Base-by-base conservation (phyloP, 75 land plant genomes). In the Cupressus sempervirens region DNA sequence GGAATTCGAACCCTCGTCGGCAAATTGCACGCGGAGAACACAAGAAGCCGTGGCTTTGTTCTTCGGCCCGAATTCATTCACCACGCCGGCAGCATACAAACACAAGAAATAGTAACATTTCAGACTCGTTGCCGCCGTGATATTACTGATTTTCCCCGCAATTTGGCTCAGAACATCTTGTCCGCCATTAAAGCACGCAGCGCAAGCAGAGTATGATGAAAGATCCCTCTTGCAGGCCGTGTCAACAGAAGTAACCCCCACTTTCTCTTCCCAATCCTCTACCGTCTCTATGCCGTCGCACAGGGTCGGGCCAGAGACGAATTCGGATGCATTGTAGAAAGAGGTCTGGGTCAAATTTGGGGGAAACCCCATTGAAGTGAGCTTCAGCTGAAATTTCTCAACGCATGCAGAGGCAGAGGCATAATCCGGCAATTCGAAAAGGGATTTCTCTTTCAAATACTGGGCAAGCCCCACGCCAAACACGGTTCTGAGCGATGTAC, bases 81-180 rank as follows among this genome's bases (percentile, higher is more conserved):
- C 91, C 76, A 92, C 89, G 1, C 89, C 94, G 23, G 93, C 95
- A 34, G 93, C 95, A 90, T 94, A 94, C 40, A 91, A 41, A 68
- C 89, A 35, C 14, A 89, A 68, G 58, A 89, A 91, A 79, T 91
- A 84, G 45, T 87, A 89, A 79, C 96, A 94, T 36, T 76, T 76
- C 79, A 76, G 4, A 38, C 79, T 90, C 56, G 2, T 5, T 40
- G 16, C 43, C 8, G 7, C 5, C 5, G 79, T 76, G 18, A 76
- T 0, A 20, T 76, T 38, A 14, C 7, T 76, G 79, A 16, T 14
- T 0, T 0, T 18, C 9, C 41, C 1, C 6, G 7, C 20, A 6
- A 76, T 16, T 40, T 36, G 38, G 8, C 8, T 38, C 41, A 11
- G 36, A 14, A 76, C 79, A 3, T 6, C 41, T 20, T 76, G 18